A percentile compares a stretch with the other conserved stretches of the same genome.
Conservation (phyloP, 2,329 filamentous ascomycete species). For the Dichotomopilus funicola region DNA sequence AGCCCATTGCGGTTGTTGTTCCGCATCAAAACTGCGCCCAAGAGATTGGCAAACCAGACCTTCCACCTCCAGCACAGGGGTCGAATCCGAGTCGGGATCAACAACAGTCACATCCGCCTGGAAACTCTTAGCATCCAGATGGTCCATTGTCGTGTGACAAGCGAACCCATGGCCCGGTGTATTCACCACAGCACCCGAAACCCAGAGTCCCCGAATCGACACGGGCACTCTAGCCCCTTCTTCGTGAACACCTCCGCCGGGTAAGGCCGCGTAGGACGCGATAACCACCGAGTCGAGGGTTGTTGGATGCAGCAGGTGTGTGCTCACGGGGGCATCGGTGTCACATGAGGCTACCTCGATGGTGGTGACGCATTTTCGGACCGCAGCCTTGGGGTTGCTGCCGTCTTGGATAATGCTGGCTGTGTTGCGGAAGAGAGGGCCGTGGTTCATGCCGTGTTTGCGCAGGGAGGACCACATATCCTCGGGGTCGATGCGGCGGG, state of each 20-base stretch:
- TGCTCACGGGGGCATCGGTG: background rate
- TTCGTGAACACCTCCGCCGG: conserved; percentile 10
- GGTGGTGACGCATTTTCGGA: no score
- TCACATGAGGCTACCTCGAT: no score
- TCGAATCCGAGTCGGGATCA: background rate
- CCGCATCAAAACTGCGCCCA: background rate
- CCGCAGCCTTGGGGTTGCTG: no score
- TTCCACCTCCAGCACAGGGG: background rate
- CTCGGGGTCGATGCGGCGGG: no score
- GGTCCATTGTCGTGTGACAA: background rate
- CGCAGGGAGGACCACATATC: no score
- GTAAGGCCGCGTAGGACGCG: conserved; percentile 21
- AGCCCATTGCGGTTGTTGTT: background rate
- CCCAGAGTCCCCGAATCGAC: conserved; percentile 8
- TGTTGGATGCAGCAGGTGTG: conserved; percentile 31
- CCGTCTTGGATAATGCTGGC: no score
- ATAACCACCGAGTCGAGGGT: conserved; percentile 34
- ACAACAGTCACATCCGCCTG: background rate
- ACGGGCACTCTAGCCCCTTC: conserved; percentile 6
- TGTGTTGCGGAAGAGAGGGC: no score
- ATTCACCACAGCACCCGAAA: background rate
- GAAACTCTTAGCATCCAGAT: background rate
- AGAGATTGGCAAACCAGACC: background rate
- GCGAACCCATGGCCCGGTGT: background rate
- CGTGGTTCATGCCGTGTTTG: no score